Percentiles rank a stretch among this genome's conserved stretches.
These are phyloP conservation scores for Candida glucosophila DNA, from an alignment of 1,139 yeast genomes.

Conservation along the genomic window DNA sequence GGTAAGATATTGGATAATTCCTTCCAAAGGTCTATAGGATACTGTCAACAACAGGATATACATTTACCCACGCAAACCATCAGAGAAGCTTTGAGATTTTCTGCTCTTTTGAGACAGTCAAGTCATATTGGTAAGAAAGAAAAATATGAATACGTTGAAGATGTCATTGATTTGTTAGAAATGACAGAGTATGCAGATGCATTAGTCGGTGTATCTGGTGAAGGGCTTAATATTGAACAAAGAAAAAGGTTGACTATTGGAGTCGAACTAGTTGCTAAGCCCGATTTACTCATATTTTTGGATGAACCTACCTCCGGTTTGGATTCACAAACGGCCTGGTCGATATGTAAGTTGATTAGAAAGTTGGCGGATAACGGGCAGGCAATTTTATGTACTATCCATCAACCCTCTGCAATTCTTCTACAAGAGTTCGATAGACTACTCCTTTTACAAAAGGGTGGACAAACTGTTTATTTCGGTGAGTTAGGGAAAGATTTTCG, in stretches of 20 bases:
- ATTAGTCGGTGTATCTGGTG: slow-evolving; percentile 77
- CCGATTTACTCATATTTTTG: slow-evolving; percentile 26
- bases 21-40: slow-evolving; percentile 77
- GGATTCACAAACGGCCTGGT: slow-evolving; percentile 52
- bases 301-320: slow-evolving; percentile 36
- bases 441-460: slow-evolving; percentile 65
- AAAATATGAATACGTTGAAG: slow-evolving; percentile 64
- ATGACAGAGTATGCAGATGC: slow-evolving; percentile 75
- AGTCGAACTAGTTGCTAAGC: slow-evolving; percentile 33
- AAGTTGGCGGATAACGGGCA: slow-evolving; percentile 73
- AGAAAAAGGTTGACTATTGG: slow-evolving; percentile 67
- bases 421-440: slow-evolving; percentile 73
- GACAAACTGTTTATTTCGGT: slow-evolving; percentile 74
- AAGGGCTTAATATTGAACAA: slow-evolving; percentile 73
- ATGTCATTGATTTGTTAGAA: slow-evolving; percentile 43
- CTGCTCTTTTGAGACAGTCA: slow-evolving; percentile 73
- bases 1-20: slow-evolving; percentile 61
- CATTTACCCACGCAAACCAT: slow-evolving; percentile 71
- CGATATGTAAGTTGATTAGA: slow-evolving; percentile 71
- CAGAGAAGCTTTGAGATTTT: slow-evolving; percentile 65
- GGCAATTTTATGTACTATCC: slow-evolving; percentile 77
- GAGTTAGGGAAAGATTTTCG: slow-evolving; percentile 61
- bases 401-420: slow-evolving; percentile 74
- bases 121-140: slow-evolving; percentile 42
- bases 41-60: slow-evolving; percentile 77